A percentile compares a stretch with the other conserved stretches of the same genome.
Evolutionary conservation across 2,329 filamentous ascomycete genomes (phyloP).

Genomic region (Aspergillus calidoustus): DNA sequence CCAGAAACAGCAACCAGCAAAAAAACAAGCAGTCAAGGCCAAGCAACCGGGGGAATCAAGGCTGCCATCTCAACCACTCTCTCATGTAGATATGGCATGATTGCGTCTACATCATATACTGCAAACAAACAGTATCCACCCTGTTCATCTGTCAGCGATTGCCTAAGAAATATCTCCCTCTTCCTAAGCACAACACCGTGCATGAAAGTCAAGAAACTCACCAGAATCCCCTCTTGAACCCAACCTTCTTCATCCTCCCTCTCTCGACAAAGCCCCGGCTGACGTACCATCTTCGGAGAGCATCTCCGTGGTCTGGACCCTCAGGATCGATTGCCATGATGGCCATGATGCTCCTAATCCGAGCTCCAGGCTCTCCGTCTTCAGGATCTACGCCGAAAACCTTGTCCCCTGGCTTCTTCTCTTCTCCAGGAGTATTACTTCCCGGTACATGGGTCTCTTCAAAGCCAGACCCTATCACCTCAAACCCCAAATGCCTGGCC

Average conservation of each 20-base stretch:
- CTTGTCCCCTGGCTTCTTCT: background rate
- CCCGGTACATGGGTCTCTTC: background rate
- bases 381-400: conserved; percentile 3
- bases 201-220: conserved; percentile 29
- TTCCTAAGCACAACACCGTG: too few species aligned
- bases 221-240: conserved; percentile 44
- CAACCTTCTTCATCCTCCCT: conserved; percentile 44
- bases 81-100: background rate
- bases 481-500: conserved; percentile 22
- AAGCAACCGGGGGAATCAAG: background rate
- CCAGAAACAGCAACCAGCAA: background rate
- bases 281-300: conserved; percentile 44
- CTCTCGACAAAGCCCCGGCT: conserved; percentile 44
- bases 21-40: background rate
- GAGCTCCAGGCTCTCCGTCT: background rate
- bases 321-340: conserved; percentile 46
- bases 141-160: background rate
- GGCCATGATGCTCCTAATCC: conserved; percentile 41
- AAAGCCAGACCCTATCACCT: background rate
- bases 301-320: conserved; percentile 36
- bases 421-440: background rate
- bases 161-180: background rate
- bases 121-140: conserved; percentile 7
- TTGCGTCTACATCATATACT: background rate
- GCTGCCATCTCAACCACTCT: background rate